Evolutionary conservation across 148 eudicot genomes (phyloP).

Genomic region (Talinum fruticosum): DNA sequence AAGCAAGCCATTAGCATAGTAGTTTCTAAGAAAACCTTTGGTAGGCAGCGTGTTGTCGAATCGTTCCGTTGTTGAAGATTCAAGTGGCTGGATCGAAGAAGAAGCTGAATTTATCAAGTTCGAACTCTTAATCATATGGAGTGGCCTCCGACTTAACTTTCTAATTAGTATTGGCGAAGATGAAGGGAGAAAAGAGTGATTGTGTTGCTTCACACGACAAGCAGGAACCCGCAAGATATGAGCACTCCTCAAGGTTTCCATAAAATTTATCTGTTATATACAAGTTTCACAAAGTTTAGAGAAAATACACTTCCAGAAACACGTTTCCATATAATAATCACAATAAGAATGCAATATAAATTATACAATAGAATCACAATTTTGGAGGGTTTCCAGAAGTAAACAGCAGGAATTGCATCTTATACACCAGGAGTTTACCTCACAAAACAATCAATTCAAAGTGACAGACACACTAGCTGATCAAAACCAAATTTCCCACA

Average conservation of each 20-base stretch:
- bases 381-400: no score
- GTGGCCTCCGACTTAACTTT: conserved; percentile 32
- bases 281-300: neutral
- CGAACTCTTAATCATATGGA: conserved; percentile 36
- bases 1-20: neutral
- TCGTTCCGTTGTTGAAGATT: conserved; percentile 38
- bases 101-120: conserved; percentile 38
- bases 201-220: conserved; percentile 24
- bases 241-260: conserved; percentile 65
- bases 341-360: neutral
- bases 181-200: conserved; percentile 24
- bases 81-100: conserved; percentile 54
- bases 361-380: neutral
- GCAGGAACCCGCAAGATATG: conserved; percentile 32
- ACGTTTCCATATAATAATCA: neutral
- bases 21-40: conserved; percentile 52
- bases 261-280: conserved; percentile 38
- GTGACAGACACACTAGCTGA: neutral
- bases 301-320: neutral
- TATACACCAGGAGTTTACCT: neutral
- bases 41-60: conserved; percentile 74
- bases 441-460: neutral
- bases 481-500: neutral
- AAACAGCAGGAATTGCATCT: no score
- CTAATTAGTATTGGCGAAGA: conserved; percentile 22